phyloP scores from a whole-genome alignment of 495 filamentous ascomycete genomes.

The Penicillium diatomitis region DNA sequence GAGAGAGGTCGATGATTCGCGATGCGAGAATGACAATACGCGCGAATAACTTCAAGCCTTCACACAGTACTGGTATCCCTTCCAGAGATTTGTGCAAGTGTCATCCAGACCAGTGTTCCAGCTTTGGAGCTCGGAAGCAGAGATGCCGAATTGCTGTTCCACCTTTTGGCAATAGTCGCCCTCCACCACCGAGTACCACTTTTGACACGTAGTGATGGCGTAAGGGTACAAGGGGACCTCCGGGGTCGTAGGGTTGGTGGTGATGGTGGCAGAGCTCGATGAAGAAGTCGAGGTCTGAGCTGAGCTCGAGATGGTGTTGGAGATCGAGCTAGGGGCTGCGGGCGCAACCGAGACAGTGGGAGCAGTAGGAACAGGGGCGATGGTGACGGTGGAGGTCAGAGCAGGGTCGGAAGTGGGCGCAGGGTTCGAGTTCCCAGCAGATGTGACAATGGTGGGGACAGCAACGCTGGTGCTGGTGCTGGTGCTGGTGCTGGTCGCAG shows the following conservation, averaged over 20 bases:
- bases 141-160: slow-evolving; percentile 17
- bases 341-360: slow-evolving; percentile 4
- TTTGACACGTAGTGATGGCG: slow-evolving; percentile 32
- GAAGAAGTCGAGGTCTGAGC: no score
- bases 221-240: slow-evolving; percentile 15
- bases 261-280: no score
- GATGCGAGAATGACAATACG: not conserved
- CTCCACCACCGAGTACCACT: slow-evolving; percentile 27
- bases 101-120: slow-evolving; percentile 34
- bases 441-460: slow-evolving; percentile 3
- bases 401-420: slow-evolving; percentile 1
- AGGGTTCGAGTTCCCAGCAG: slow-evolving; percentile 5
- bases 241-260: no score
- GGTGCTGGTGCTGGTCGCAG: not conserved
- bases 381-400: not conserved
- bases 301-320: no score
- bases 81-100: slow-evolving; percentile 30
- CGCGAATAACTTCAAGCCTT: slow-evolving; percentile 8
- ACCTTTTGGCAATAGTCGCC: slow-evolving; percentile 38
- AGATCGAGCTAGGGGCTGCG: not conserved
- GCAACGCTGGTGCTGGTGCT: slow-evolving; percentile 1
- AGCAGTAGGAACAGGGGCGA: slow-evolving; percentile 6
- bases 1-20: not conserved
- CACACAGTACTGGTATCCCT: slow-evolving; percentile 33
- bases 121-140: slow-evolving; percentile 17